Evolutionary conservation across 176 grass and related monocot genomes (phyloP).

Genomic region (Avena atlantica): DNA sequence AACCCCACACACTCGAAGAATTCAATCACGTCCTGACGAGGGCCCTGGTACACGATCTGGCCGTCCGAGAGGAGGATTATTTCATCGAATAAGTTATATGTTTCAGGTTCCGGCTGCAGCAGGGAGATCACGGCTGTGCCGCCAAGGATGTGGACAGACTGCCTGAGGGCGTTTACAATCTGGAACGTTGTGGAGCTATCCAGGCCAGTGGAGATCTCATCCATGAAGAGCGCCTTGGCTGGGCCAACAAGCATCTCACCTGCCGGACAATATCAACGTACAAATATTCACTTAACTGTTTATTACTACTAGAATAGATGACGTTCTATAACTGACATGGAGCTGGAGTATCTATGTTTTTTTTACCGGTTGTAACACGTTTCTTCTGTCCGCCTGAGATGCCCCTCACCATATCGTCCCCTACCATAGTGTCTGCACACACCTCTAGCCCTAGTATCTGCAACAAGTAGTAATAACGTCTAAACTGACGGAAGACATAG

Average conservation of each 20-base stretch:
- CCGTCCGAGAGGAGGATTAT: slow-evolving; percentile 93
- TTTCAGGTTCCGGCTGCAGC: slow-evolving; percentile 89
- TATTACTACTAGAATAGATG: background rate
- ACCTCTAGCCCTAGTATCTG: slow-evolving; percentile 86
- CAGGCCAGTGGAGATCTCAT: slow-evolving; percentile 64
- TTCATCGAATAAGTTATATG: slow-evolving; percentile 83
- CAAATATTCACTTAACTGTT: background rate
- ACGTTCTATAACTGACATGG: too few species aligned
- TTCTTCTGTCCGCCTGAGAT: slow-evolving; percentile 66
- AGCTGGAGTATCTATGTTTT: background rate
- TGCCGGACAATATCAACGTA: slow-evolving; percentile 33
- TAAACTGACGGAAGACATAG: slow-evolving; percentile 22
- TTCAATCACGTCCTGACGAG: slow-evolving; percentile 72
- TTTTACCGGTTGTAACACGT: slow-evolving; percentile 66
- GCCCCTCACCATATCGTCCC: slow-evolving; percentile 84
- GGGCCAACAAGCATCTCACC: slow-evolving; percentile 95
- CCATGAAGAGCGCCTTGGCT: slow-evolving; percentile 51
- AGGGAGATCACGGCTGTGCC: slow-evolving; percentile 83
- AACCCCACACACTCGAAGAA: slow-evolving; percentile 62
- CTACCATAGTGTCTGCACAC: slow-evolving; percentile 23
- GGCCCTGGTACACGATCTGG: slow-evolving; percentile 82
- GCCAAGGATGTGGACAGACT: slow-evolving; percentile 78
- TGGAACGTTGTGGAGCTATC: slow-evolving; percentile 96
- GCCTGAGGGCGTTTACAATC: slow-evolving; percentile 89
- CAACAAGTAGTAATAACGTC: background rate